Conservation (phyloP, 208 protist species). For the Trypanosoma rangeli region DNA sequence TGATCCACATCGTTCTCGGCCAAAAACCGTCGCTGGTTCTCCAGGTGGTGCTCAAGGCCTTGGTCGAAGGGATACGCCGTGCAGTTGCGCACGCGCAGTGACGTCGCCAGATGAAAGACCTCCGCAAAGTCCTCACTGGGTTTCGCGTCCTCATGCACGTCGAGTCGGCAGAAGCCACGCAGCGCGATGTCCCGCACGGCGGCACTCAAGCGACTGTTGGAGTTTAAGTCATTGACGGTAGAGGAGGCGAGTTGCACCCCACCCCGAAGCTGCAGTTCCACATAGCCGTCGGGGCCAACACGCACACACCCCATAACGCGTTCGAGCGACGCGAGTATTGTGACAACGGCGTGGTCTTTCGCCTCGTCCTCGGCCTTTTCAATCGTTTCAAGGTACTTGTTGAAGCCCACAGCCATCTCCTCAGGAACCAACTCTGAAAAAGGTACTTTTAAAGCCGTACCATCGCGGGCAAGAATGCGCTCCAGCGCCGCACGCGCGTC, state of each 20-base stretch:
- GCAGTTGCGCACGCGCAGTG: conserved; percentile 66
- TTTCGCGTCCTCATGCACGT: conserved; percentile 25
- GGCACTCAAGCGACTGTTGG: conserved; percentile 66
- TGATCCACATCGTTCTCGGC: conserved; percentile 70
- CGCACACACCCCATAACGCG: conserved; percentile 41
- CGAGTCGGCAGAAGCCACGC: conserved; percentile 38
- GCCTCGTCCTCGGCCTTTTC: conserved; percentile 55
- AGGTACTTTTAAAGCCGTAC: background rate
- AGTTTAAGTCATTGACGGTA: conserved; percentile 84
- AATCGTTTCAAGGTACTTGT: conserved; percentile 59
- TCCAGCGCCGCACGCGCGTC: conserved; percentile 12
- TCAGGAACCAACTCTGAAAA: conserved; percentile 48
- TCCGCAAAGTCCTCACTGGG: conserved; percentile 42
- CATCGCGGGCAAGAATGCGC: conserved; percentile 7
- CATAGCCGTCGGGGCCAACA: conserved; percentile 52
- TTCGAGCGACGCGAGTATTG: conserved; percentile 40
- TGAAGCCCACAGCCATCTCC: conserved; percentile 47
- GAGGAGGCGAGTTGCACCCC: conserved; percentile 64
- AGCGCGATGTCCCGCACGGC: conserved; percentile 40
- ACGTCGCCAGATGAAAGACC: conserved; percentile 68
- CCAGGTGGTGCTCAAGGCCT: conserved; percentile 54
- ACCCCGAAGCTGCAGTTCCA: conserved; percentile 54
- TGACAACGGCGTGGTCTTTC: conserved; percentile 84
- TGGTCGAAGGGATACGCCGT: conserved; percentile 82
- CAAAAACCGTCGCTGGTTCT: conserved; percentile 72